A percentile compares a stretch with the other conserved stretches of the same genome.
Conservation (phyloP, 1,284 basidiomycete genomes). For the Moniliella sp. region DNA sequence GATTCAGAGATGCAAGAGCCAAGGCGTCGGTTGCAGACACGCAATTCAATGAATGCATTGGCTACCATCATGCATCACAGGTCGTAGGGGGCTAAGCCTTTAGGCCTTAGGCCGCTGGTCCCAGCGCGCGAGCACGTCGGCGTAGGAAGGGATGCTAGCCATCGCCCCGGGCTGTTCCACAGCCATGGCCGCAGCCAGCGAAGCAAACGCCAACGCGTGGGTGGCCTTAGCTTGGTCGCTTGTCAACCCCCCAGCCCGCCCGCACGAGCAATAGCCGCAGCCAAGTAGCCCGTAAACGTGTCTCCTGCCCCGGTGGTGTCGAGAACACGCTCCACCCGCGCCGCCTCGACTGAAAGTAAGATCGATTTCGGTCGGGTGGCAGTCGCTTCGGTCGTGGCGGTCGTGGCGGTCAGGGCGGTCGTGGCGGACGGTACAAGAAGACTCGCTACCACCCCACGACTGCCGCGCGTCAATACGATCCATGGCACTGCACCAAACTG, state of each 20-base stretch:
- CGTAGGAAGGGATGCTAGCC: neutral
- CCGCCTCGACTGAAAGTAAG: conserved; percentile 9
- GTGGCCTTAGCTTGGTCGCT: neutral
- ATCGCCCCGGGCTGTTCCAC: neutral
- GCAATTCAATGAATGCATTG: no score
- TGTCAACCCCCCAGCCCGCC: neutral
- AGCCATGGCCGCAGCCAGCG: neutral
- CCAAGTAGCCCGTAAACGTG: neutral
- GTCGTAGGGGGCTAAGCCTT: no score
- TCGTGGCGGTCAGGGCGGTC: neutral
- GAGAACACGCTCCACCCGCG: conserved; percentile 12
- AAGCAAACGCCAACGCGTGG: neutral
- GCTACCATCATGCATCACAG: no score
- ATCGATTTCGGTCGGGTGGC: conserved; percentile 1
- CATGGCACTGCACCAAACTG: conserved; percentile 12
- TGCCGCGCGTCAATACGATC: conserved; percentile 25
- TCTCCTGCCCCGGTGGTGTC: conserved; percentile 33
- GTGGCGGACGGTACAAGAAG: conserved; percentile 3
- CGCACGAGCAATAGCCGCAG: neutral
- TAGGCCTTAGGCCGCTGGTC: no score
- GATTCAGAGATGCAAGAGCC: no score
- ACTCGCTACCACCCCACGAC: conserved; percentile 15
- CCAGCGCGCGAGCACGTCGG: neutral
- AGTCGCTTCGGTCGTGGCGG: neutral
- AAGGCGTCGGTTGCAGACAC: no score